These are phyloP conservation scores for Astrocystis sublimbata DNA, from an alignment of 495 filamentous ascomycete species.

Conservation along the genomic window DNA sequence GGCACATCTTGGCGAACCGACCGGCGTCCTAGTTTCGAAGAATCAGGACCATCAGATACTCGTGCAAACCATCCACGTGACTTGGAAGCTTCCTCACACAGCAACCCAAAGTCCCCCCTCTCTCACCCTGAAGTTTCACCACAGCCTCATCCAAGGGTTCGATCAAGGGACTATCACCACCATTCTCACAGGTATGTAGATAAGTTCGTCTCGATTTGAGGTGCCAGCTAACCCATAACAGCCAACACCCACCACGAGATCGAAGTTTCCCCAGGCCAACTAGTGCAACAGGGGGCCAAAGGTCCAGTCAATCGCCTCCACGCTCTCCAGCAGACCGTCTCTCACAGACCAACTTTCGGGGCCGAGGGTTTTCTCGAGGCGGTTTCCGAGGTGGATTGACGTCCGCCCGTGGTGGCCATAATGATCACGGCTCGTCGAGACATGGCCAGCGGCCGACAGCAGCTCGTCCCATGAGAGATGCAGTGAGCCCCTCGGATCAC, in stretches of 20 bases:
- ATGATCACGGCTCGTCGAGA: slow-evolving; percentile 11
- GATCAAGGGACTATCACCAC: slow-evolving; percentile 58
- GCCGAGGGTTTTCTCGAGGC: slow-evolving; percentile 54
- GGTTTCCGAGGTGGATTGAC: slow-evolving; percentile 43
- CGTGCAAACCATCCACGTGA: slow-evolving; percentile 27
- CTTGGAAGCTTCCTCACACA: slow-evolving; percentile 58
- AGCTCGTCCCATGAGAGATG: slow-evolving; percentile 2
- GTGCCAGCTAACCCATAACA: slow-evolving; percentile 35
- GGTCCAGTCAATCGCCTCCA: slow-evolving; percentile 53
- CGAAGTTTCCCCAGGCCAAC: slow-evolving; percentile 54
- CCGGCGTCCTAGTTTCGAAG: slow-evolving; percentile 41
- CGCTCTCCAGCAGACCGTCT: slow-evolving; percentile 47
- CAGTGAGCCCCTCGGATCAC: slow-evolving; percentile 22
- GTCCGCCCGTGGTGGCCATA: slow-evolving; percentile 31
- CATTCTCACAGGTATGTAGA: slow-evolving; percentile 61
- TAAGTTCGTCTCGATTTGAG: slow-evolving; percentile 21
- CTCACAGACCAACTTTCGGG: slow-evolving; percentile 54
- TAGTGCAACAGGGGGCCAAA: slow-evolving; percentile 49
- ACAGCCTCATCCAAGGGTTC: slow-evolving; percentile 65
- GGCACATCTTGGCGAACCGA: slow-evolving; percentile 45
- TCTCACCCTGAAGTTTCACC: slow-evolving; percentile 66
- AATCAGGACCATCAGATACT: slow-evolving; percentile 5
- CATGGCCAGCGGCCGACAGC: slow-evolving; percentile 8
- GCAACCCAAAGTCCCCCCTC: slow-evolving; percentile 60
- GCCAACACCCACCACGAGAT: slow-evolving; percentile 59